A percentile compares a stretch with the other conserved stretches of the same genome.
Conservation (phyloP, 2,329 filamentous ascomycete species). For the Epichloe hybrida region DNA sequence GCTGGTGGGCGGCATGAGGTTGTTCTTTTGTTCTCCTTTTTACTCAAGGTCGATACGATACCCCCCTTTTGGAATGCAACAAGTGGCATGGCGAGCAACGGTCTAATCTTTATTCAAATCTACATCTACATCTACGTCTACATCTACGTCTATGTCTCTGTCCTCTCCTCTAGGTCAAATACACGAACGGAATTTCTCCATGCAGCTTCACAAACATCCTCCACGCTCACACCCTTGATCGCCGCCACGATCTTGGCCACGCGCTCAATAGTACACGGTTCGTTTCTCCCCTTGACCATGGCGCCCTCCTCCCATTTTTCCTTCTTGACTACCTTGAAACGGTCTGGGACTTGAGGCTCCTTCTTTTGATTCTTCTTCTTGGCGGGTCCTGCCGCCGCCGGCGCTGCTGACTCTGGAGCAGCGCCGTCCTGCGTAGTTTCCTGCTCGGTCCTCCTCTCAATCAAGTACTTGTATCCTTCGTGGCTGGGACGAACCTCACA, state of each 20-base stretch:
- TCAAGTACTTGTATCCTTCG: conserved; percentile 61
- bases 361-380: conserved; percentile 40
- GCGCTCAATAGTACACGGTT: conserved; percentile 73
- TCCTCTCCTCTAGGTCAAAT: conserved; percentile 48
- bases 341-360: conserved; percentile 51
- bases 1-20: conserved; percentile 6
- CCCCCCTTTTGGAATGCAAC: conserved; percentile 5
- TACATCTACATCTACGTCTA: not conserved
- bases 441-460: conserved; percentile 25
- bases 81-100: conserved; percentile 1
- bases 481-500: conserved; percentile 88
- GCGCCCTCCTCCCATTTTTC: conserved; percentile 80
- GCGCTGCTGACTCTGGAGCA: conserved; percentile 6
- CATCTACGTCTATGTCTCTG: not conserved
- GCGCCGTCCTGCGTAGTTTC: conserved; percentile 14
- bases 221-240: conserved; percentile 66
- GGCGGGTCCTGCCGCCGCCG: conserved; percentile 9
- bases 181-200: conserved; percentile 73
- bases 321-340: conserved; percentile 83
- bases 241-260: conserved; percentile 82
- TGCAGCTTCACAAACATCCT: conserved; percentile 75
- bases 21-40: conserved; percentile 3
- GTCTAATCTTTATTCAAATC: not conserved
- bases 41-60: conserved; percentile 14
- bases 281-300: conserved; percentile 92